Conservation (phyloP, 108 stramenopile species). For the Nitzschia sp. region DNA sequence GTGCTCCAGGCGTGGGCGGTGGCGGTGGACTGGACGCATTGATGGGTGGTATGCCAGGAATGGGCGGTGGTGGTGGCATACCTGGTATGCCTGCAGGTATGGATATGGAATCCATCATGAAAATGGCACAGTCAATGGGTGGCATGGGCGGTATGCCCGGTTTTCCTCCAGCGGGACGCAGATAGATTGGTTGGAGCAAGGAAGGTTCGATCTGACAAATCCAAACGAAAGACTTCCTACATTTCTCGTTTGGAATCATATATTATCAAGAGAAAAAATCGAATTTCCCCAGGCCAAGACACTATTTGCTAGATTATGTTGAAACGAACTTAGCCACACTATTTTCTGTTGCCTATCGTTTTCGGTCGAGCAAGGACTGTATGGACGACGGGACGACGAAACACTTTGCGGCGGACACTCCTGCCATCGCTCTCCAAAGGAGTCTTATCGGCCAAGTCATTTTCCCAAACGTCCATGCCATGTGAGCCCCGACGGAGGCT, state of each 20-base stretch:
- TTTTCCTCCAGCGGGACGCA: conserved; percentile 40
- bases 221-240: too few relatives aligned
- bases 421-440: neutral
- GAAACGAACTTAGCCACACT: too few relatives aligned
- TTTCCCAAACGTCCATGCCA: conserved; percentile 34
- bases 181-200: conserved; percentile 78
- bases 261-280: neutral
- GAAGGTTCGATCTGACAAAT: too few relatives aligned
- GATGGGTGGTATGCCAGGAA: conserved; percentile 62
- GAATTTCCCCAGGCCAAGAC: conserved; percentile 14
- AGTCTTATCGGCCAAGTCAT: conserved; percentile 29
- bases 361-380: neutral
- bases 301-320: neutral
- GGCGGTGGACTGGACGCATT: conserved; percentile 57
- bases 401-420: neutral
- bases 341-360: neutral
- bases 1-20: conserved; percentile 43
- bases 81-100: conserved; percentile 28
- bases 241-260: too few relatives aligned
- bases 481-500: conserved; percentile 30
- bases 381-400: neutral
- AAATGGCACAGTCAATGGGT: conserved; percentile 49
- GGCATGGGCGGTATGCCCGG: conserved; percentile 19
- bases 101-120: conserved; percentile 44
- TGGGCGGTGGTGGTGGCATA: conserved; percentile 37